Conservation (phyloP, 2,329 filamentous ascomycete species). For the Verticillium alfalfae region DNA sequence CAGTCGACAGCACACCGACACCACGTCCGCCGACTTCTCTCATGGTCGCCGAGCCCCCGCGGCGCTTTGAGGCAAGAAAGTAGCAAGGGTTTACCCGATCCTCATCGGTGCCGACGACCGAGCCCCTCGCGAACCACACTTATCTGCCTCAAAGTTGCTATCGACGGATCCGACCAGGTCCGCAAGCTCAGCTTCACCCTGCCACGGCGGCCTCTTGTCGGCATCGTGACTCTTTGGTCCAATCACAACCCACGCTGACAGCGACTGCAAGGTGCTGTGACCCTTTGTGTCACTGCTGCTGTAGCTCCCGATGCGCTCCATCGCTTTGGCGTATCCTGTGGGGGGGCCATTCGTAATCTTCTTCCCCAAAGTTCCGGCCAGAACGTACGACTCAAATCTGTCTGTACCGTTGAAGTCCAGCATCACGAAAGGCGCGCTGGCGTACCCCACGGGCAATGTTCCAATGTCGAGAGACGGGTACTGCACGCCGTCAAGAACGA, state of each 20-base stretch:
- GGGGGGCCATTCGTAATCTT: constrained; percentile 14
- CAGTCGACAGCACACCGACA: neutral
- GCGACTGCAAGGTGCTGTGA: constrained; percentile 23
- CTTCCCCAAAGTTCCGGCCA: constrained; percentile 28
- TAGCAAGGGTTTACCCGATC: neutral
- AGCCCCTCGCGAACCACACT: neutral
- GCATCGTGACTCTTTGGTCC: constrained; percentile 21
- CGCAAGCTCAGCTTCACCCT: neutral
- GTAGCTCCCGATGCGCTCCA: constrained; percentile 17
- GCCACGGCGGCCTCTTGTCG: constrained; percentile 9
- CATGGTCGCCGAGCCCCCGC: neutral
- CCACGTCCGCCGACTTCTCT: neutral
- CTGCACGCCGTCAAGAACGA: constrained; percentile 18
- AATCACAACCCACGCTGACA: constrained; percentile 35
- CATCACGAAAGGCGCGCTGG: constrained; percentile 31
- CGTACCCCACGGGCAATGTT: constrained; percentile 30
- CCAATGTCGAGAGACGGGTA: constrained; percentile 22
- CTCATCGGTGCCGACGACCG: neutral
- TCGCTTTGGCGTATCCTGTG: constrained; percentile 21
- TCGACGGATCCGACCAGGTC: neutral
- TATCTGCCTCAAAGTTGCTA: neutral
- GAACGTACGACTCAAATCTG: constrained; percentile 25
- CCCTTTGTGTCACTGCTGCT: constrained; percentile 3
- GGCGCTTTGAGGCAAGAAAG: neutral
- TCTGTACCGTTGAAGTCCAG: constrained; percentile 19